Percentiles rank a stretch among this genome's conserved stretches.
Evolutionary conservation across 225 moss, liverwort and hornwort genomes (phyloP).

Genomic region (Takakia lepidozioides): DNA sequence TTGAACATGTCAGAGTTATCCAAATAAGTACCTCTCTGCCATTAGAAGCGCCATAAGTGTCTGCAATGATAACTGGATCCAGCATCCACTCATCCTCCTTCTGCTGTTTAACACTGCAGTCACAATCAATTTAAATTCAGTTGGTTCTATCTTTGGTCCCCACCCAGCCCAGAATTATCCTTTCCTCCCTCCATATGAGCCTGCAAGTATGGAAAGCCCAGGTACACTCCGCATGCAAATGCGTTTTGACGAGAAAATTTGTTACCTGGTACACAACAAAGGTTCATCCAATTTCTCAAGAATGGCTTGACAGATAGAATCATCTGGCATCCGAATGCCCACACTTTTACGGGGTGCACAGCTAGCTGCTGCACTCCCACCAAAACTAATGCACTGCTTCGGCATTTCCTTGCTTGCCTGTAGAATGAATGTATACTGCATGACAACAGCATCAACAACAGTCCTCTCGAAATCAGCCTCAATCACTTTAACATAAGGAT

Average conservation of each 20-base stretch:
- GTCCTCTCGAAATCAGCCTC: no score
- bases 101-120: slow-evolving; percentile 40
- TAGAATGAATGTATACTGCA: slow-evolving; percentile 91
- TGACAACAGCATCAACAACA: background rate
- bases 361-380: slow-evolving; percentile 79
- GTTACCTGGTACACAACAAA: slow-evolving; percentile 51
- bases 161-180: no score
- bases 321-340: slow-evolving; percentile 58
- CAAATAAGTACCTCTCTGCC: slow-evolving; percentile 35
- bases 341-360: slow-evolving; percentile 75
- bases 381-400: slow-evolving; percentile 86
- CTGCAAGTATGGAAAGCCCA: no score
- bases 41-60: slow-evolving; percentile 36
- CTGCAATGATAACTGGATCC: slow-evolving; percentile 56
- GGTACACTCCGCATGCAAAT: no score
- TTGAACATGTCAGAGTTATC: no score
- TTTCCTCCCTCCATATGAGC: no score
- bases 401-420: slow-evolving; percentile 95
- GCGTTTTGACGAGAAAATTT: no score
- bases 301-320: slow-evolving; percentile 39
- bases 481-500: no score
- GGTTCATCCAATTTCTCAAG: slow-evolving; percentile 39
- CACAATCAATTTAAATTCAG: slow-evolving; percentile 1
- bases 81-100: slow-evolving; percentile 60
- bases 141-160: no score